Conservation (phyloP, 1,139 yeast species). For the Yamadazyma dendronema region DNA sequence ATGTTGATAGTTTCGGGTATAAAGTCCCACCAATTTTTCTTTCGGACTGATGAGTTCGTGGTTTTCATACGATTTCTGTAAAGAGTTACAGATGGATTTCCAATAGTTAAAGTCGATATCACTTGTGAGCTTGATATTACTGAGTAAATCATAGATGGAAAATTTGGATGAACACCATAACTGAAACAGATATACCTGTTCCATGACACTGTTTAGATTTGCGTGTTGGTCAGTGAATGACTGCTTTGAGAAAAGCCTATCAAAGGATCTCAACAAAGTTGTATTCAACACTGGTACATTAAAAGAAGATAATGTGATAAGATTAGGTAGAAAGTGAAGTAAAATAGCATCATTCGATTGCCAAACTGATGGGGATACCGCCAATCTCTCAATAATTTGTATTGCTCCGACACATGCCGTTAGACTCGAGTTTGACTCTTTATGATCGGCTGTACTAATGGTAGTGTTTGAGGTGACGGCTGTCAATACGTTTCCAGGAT, state of each 20-base stretch:
- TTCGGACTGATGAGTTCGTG: slow-evolving; percentile 45
- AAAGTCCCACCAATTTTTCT: slow-evolving; percentile 43
- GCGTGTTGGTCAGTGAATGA: slow-evolving; percentile 12
- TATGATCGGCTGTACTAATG: slow-evolving; percentile 10
- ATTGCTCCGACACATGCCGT: slow-evolving; percentile 53
- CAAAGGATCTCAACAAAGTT: slow-evolving; percentile 31
- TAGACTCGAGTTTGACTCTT: slow-evolving; percentile 12
- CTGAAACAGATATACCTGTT: slow-evolving; percentile 36
- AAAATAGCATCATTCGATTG: slow-evolving; percentile 21
- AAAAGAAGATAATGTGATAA: slow-evolving; percentile 22
- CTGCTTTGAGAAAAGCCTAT: slow-evolving; percentile 32
- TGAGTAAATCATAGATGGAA: slow-evolving; percentile 41
- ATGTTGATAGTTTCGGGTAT: slow-evolving; percentile 35
- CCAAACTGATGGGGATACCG: slow-evolving; percentile 17
- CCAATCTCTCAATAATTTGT: slow-evolving; percentile 24
- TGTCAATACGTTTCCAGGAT: slow-evolving; percentile 11
- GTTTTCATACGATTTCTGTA: slow-evolving; percentile 32
- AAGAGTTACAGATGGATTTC: slow-evolving; percentile 35
- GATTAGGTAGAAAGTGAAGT: slow-evolving; percentile 25
- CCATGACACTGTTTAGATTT: slow-evolving; percentile 12
- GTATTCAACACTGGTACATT: slow-evolving; percentile 32
- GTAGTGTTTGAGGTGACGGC: slow-evolving; percentile 12
- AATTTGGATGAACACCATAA: slow-evolving; percentile 46
- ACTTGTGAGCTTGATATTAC: slow-evolving; percentile 21
- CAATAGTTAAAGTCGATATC: slow-evolving; percentile 35